Evolutionary conservation across 352 stramenopile genomes (phyloP), one percentile per base, ranked within the genome.

Genomic region (Phytophthora sp.): DNA sequence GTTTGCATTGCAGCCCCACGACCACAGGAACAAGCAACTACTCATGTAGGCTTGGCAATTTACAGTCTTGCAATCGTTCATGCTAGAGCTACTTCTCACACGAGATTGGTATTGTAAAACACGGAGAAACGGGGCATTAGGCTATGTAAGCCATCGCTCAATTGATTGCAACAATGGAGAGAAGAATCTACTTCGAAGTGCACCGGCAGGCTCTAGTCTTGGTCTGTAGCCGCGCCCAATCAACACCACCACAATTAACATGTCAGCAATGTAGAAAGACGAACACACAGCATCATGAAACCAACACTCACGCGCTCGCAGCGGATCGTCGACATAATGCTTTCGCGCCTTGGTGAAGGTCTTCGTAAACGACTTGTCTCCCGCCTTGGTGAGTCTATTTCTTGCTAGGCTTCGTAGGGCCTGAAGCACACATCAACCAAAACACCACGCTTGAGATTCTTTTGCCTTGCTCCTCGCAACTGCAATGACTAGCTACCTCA

Each of bases 381-480:
- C 69, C 10, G 65, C 62, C 48, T 79, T 68, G 27, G 80, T 89
- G 46, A 87, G 77, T 72, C 74, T 89, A 85, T 82, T 89, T 85
- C 77, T 85, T 83, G 80, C 67, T 55, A 88, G 73, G 74, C 77
- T 85, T 83, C 79, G 79, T 52, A 85, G 69, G 62, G 76, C 79
- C 79, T 89, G 32, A n/a, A n/a, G n/a, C n/a, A n/a, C 3, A 42
- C 17, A 11, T 17, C 9, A 32, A 32, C 4, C 30, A 66, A 34
- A 35, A 28, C 24, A 39, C 43, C 20, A 51, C n/a, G 45, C 15
- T 18, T 54, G 5, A 62, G 30, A 20, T 30, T 23, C 24, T 10
- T 46, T 13, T 43, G 31, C 38, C n/a, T 27, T 31, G 13, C 5
- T 38, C 31, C 5, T 10, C 43, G 24, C 43, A 44, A 27, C 13